A percentile compares a stretch with the other conserved stretches of the same genome.
phyloP scores from a whole-genome alignment of 345 rosid species.

The Eucalyptus cloeziana region DNA sequence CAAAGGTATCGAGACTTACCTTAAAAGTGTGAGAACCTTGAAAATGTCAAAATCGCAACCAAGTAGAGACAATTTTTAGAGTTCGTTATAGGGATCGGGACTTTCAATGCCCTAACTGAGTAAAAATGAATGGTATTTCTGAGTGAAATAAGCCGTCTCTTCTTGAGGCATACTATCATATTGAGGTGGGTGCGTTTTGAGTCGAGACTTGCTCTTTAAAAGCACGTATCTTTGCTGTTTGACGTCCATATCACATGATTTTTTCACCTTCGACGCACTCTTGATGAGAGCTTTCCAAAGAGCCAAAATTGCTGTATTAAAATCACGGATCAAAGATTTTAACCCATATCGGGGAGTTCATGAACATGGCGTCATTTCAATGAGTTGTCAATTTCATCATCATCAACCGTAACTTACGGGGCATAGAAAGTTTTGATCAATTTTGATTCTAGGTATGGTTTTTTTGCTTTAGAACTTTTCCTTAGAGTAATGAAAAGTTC shows the following conservation, averaged over 20 bases:
- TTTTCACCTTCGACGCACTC: not conserved
- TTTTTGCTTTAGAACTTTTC: not conserved
- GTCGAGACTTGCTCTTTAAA: not conserved
- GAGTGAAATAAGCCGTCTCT: not conserved
- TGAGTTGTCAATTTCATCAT: not conserved
- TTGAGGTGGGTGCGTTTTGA: not conserved
- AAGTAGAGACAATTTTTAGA: not conserved
- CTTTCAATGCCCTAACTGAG: not conserved
- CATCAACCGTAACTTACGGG: not conserved
- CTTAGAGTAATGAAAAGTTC: not conserved
- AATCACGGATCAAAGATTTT: not conserved
- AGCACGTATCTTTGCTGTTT: not conserved
- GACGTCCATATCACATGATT: not conserved
- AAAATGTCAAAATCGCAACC: not conserved
- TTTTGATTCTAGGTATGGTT: not conserved
- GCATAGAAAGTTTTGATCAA: not conserved
- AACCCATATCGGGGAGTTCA: not conserved
- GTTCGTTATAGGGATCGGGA: not conserved
- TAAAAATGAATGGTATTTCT: not conserved
- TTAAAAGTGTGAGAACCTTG: not conserved
- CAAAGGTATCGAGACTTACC: not conserved
- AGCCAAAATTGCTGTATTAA: not conserved
- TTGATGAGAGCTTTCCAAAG: not conserved
- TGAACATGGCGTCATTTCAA: not conserved
- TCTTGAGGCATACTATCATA: not conserved